These are phyloP conservation scores for Hypoxylon intermedium DNA, from an alignment of 495 filamentous ascomycete species.

Conservation along the genomic window DNA sequence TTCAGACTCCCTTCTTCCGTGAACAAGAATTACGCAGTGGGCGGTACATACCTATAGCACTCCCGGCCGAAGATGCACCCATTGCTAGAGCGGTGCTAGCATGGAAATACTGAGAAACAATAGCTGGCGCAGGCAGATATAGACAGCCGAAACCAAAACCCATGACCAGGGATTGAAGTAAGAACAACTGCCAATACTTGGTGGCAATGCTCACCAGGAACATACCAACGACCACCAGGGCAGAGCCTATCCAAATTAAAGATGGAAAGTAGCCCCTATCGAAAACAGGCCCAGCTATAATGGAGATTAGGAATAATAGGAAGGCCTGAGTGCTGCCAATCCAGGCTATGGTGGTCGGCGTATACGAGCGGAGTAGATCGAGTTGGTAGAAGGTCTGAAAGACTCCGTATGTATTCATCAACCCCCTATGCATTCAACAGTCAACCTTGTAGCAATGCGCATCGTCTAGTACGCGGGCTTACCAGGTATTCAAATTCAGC, in stretches of 20 bases:
- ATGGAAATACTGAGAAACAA: conserved; percentile 72
- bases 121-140: conserved; percentile 67
- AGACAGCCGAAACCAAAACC: conserved; percentile 72
- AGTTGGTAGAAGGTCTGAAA: conserved; percentile 51
- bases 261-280: conserved; percentile 19
- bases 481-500: conserved; percentile 37
- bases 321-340: conserved; percentile 30
- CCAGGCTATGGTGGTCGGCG: conserved; percentile 32
- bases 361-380: conserved; percentile 6
- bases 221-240: conserved; percentile 41
- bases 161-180: conserved; percentile 71
- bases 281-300: conserved; percentile 18
- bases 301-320: conserved; percentile 20
- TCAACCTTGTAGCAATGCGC: too few relatives aligned
- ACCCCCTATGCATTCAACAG: too few relatives aligned
- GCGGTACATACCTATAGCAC: conserved; percentile 6
- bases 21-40: neutral
- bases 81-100: conserved; percentile 65
- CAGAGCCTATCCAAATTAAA: conserved; percentile 12
- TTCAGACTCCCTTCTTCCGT: neutral
- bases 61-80: conserved; percentile 58
- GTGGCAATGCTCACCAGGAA: conserved; percentile 44
- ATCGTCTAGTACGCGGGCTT: too few relatives aligned
- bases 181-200: conserved; percentile 68
- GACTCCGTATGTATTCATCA: conserved; percentile 49